Conservation (phyloP, 2,329 filamentous ascomycete species). For the Ceratocystis alfenasii region DNA sequence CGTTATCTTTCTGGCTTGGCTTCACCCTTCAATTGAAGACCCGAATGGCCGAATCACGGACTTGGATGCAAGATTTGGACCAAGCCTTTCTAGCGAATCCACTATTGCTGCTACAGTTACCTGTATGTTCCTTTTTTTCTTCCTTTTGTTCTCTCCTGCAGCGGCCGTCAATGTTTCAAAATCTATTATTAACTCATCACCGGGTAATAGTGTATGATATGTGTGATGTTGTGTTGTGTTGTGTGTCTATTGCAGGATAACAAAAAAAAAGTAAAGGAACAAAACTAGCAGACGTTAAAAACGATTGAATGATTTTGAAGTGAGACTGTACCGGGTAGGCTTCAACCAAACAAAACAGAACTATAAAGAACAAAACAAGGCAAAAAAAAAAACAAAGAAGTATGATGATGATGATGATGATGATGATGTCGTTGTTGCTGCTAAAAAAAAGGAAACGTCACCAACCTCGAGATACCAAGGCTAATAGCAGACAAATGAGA, state of each 20-base stretch:
- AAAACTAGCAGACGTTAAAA: constrained; percentile 1
- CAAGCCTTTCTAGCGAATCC: neutral
- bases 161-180: constrained; percentile 9
- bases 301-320: neutral
- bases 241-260: constrained; percentile 1
- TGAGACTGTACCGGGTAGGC: neutral
- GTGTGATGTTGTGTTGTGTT: neutral
- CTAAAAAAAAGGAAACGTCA: no score
- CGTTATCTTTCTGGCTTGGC: neutral
- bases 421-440: neutral
- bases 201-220: no score
- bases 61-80: neutral
- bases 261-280: neutral
- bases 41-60: constrained; percentile 7
- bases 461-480: no score
- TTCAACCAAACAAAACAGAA: constrained; percentile 16
- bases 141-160: neutral
- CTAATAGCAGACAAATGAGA: no score
- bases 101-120: neutral
- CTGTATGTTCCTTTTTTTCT: neutral
- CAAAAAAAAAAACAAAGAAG: constrained; percentile 6
- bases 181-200: constrained; percentile 3
- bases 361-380: neutral
- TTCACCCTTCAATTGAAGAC: neutral
- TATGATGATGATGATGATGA: neutral